Evolutionary conservation across 2,329 filamentous ascomycete species (phyloP).

Genomic region (Colletotrichum sp.): DNA sequence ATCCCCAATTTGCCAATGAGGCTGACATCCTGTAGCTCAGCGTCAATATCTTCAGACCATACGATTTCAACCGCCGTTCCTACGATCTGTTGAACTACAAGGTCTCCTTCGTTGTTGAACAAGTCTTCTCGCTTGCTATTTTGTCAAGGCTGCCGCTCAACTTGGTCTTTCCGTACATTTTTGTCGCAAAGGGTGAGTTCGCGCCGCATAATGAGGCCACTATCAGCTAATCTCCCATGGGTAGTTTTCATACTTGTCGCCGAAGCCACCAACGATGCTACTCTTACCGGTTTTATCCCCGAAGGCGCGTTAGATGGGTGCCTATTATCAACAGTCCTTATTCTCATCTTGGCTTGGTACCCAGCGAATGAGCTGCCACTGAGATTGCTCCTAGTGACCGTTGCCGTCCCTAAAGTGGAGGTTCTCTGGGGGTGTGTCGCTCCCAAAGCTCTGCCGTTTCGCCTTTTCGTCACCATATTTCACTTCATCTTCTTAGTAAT

Average conservation of each 20-base stretch:
- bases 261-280: not conserved
- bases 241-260: not conserved
- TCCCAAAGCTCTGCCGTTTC: not conserved
- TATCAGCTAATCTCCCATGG: not conserved
- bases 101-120: not conserved
- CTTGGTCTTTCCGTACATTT: not conserved
- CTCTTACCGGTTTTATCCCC: rapidly evolving
- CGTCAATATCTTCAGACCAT: not conserved
- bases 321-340: rapidly evolving
- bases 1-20: not conserved
- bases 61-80: not conserved
- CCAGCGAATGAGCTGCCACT: not conserved
- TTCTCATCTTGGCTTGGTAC: not conserved
- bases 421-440: not conserved
- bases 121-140: not conserved
- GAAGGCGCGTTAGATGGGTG: not conserved
- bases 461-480: not conserved
- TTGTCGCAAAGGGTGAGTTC: not conserved
- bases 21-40: not conserved
- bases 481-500: not conserved
- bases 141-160: not conserved
- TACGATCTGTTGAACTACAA: not conserved
- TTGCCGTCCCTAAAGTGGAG: not conserved
- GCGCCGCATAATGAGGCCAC: not conserved
- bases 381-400: not conserved